Evolutionary conservation across 108 stramenopile genomes (phyloP), one percentile per base, ranked within the genome.

Genomic region (Skeletonema costatum): DNA sequence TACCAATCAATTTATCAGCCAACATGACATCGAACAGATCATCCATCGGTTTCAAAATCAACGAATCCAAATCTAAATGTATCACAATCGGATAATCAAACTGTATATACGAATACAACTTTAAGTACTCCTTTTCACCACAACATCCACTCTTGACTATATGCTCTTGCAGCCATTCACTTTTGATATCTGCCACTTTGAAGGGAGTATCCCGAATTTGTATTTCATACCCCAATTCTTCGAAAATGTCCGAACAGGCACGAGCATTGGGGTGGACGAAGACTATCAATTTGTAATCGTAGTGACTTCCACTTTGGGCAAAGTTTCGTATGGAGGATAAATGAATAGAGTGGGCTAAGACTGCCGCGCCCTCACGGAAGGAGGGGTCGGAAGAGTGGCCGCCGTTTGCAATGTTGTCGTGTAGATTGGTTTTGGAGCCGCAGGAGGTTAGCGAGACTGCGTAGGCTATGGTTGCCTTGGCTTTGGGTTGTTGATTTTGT

Each of bases 71-170:
- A 85, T 93, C 92, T 38, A 91, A 68, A 78, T 93, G 90, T 2
- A 93, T 87, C 10, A 86, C 92, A 32, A 93, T 79, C 16, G 92
- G 90, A 86, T 89, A 87, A 10, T 90, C 78, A 32, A 73, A 61
- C 60, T 95, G 71, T 16, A 92, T 81, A 32, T 90, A 98, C 2
- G 95, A 70, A 74, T 96, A 96, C 25, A 98, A 73, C 72, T 98
- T 98, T 32, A 98, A 72, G 58, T 92, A 94, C 71, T 98, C 97
- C 66, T 88, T 89, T 71, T 95, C 93, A 1, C 98, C 98, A 86
- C 98, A 99, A 75, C 98, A 99, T 30, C 98, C 98, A 63, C 89
- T 94, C 29, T 86, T 85, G 35, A 75, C 70, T 64, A 97, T 88
- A 64, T 91, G 84, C 17, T 73, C 66, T 59, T 90, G 72, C 59